phyloP scores from a whole-genome alignment of 2,329 filamentous ascomycete species.

The Exophiala alcalophila region DNA sequence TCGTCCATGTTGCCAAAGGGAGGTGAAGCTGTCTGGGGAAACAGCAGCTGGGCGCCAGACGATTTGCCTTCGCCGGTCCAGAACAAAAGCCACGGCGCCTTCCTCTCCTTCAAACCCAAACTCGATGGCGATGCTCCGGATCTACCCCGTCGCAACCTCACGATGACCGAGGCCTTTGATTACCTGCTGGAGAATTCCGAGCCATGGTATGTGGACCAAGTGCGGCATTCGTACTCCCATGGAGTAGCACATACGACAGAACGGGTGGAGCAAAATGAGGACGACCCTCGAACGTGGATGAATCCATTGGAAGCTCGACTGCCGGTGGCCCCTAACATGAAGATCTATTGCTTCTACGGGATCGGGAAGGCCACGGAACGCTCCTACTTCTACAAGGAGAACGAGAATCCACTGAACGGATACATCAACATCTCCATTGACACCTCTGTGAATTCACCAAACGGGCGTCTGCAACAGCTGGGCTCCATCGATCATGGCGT shows the following conservation, averaged over 20 bases:
- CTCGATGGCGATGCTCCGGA: constrained; percentile 55
- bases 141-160: constrained; percentile 66
- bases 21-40: constrained; percentile 92
- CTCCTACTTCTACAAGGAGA: constrained; percentile 80
- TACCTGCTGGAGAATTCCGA: constrained; percentile 79
- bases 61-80: constrained; percentile 65
- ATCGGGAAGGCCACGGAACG: constrained; percentile 92
- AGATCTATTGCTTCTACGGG: constrained; percentile 96
- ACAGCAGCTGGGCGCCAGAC: constrained; percentile 81
- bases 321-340: constrained; percentile 81
- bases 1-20: constrained; percentile 96
- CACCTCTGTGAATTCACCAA: constrained; percentile 54
- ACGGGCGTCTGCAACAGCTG: constrained; percentile 44
- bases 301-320: constrained; percentile 92
- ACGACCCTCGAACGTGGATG: constrained; percentile 80
- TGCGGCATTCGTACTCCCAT: constrained; percentile 76
- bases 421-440: constrained; percentile 70
- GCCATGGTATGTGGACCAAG: constrained; percentile 75
- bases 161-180: constrained; percentile 69
- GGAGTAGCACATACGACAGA: constrained; percentile 76
- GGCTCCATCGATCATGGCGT: constrained; percentile 72
- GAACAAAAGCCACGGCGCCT: constrained; percentile 66
- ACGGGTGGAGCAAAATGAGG: constrained; percentile 78
- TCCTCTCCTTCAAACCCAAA: constrained; percentile 75
- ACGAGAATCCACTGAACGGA: constrained; percentile 50